phyloP scores from a whole-genome alignment of 2,329 filamentous ascomycete genomes.

The Pseudopithomyces chartarum region DNA sequence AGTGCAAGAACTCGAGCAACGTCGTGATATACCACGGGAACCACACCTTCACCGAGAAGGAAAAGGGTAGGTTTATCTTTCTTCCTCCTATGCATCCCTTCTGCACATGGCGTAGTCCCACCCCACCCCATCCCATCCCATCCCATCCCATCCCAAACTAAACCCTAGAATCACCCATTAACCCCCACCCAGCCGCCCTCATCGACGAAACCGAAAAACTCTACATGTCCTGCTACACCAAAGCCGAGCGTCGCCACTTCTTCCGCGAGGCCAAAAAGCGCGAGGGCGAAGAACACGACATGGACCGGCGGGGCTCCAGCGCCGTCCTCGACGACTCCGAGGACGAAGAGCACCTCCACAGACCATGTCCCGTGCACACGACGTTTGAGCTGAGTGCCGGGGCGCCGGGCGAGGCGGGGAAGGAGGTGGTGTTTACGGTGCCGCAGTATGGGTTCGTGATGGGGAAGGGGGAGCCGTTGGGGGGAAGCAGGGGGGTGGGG shows the following conservation, averaged over 20 bases:
- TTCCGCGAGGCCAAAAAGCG: background rate
- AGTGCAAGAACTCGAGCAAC: background rate
- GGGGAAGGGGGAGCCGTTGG: too few species aligned
- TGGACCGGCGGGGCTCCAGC: background rate
- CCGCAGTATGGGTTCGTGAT: too few species aligned
- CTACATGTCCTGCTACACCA: background rate
- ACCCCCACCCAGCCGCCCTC: background rate
- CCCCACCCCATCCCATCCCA: background rate
- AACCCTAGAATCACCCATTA: too few species aligned
- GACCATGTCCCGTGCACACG: background rate
- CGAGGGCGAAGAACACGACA: background rate
- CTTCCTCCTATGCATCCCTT: too few species aligned
- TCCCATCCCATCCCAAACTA: background rate
- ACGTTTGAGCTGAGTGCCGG: too few species aligned
- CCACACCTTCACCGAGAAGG: background rate
- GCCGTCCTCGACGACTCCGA: background rate
- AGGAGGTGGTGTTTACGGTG: too few species aligned
- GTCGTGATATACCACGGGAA: background rate
- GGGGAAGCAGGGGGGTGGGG: too few species aligned
- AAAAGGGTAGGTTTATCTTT: background rate
- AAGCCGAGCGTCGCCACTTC: background rate
- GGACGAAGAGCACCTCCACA: background rate
- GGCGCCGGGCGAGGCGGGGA: too few species aligned
- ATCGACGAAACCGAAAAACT: background rate
- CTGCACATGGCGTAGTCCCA: too few species aligned